A percentile compares a stretch with the other conserved stretches of the same genome.
These are phyloP conservation scores for Penicillium tannophilum DNA, from an alignment of 495 filamentous ascomycete species.

Conservation along the genomic window DNA sequence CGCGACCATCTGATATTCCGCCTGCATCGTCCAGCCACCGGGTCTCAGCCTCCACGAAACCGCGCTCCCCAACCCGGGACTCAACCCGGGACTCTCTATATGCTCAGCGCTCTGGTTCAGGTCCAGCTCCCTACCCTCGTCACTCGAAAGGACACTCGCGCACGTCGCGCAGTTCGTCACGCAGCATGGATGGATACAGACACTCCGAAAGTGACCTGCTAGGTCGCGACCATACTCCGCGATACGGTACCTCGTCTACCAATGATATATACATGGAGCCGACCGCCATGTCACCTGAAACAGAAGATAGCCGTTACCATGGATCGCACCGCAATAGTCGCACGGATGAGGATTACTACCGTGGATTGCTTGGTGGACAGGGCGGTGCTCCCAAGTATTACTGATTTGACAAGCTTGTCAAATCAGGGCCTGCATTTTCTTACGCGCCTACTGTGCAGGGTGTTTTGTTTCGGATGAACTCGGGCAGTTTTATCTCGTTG, in stretches of 20 bases:
- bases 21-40: slow-evolving; percentile 2
- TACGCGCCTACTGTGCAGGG: slow-evolving; percentile 4
- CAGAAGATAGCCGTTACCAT: slow-evolving; percentile 35
- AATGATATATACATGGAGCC: slow-evolving; percentile 35
- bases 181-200: slow-evolving; percentile 37
- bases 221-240: slow-evolving; percentile 22
- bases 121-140: slow-evolving; percentile 15
- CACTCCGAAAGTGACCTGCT: slow-evolving; percentile 47
- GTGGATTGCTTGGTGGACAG: slow-evolving; percentile 39
- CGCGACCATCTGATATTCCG: slow-evolving; percentile 28
- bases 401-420: slow-evolving; percentile 25
- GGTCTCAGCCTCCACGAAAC: not conserved
- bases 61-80: slow-evolving; percentile 20
- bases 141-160: slow-evolving; percentile 21
- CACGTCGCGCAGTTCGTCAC: slow-evolving; percentile 40
- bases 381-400: slow-evolving; percentile 36
- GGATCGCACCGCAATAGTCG: slow-evolving; percentile 27
- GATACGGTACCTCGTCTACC: slow-evolving; percentile 27
- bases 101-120: slow-evolving; percentile 27
- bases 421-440: slow-evolving; percentile 6
- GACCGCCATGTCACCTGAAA: slow-evolving; percentile 24
- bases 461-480: not conserved
- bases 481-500: not conserved
- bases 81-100: slow-evolving; percentile 29
- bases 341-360: slow-evolving; percentile 45